Conservation (phyloP, 306 rosid genomes). For the Gastrolobium bilobum region DNA sequence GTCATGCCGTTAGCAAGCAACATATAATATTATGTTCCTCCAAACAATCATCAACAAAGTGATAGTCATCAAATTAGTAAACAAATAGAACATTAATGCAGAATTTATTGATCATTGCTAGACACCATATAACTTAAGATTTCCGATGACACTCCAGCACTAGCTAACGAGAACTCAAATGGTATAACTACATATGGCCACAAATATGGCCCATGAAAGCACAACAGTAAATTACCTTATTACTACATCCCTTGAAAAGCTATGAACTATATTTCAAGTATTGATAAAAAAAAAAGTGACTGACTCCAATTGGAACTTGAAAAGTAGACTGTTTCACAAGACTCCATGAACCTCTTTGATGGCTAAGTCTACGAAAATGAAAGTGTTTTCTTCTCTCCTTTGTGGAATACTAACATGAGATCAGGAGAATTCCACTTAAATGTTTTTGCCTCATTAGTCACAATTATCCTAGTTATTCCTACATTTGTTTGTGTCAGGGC, state of each 20-base stretch:
- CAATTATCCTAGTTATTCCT: constrained; percentile 29
- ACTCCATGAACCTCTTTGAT: not conserved
- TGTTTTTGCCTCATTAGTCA: not conserved
- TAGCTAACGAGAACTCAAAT: not conserved
- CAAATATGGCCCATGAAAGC: constrained; percentile 18
- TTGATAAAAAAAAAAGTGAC: not conserved
- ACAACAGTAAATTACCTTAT: not conserved
- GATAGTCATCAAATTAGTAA: not conserved
- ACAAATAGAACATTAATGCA: not conserved
- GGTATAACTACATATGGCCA: constrained; percentile 14
- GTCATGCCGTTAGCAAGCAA: constrained; percentile 40
- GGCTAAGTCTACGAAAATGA: not conserved
- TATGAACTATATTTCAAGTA: constrained; percentile 5
- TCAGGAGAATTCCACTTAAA: constrained; percentile 13
- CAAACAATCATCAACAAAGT: constrained; percentile 21
- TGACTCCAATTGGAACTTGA: not conserved
- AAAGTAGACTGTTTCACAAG: not conserved
- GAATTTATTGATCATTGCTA: constrained; percentile 5
- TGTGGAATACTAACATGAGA: constrained; percentile 33
- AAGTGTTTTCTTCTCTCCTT: not conserved
- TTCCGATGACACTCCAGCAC: not conserved
- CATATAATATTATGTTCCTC: constrained; percentile 23
- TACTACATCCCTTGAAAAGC: constrained; percentile 16
- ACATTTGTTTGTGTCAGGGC: constrained; percentile 50
- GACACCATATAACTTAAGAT: not conserved